Conservation (phyloP, 176 grass and related monocot species). For the Zea luxurians region DNA sequence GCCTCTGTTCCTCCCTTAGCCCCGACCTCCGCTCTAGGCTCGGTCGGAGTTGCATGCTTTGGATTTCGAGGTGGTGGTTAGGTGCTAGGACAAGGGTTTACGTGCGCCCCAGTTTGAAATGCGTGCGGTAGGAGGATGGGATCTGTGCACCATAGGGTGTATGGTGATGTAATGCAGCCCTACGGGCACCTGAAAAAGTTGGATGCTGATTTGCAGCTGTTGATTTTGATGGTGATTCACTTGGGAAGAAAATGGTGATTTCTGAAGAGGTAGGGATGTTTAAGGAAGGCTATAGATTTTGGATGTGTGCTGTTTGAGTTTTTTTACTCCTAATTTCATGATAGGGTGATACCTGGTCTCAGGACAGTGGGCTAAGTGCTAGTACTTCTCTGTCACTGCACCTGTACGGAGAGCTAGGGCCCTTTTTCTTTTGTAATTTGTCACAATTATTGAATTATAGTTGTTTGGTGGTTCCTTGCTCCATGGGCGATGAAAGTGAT, state of each 20-base stretch:
- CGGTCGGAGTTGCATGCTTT: background rate
- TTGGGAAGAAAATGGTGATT: background rate
- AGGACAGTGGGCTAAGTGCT: background rate
- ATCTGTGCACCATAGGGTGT: background rate
- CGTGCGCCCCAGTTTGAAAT: constrained; percentile 14
- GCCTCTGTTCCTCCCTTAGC: background rate
- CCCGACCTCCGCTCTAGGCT: background rate
- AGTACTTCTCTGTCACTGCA: background rate
- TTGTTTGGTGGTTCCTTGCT: background rate
- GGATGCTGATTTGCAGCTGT: background rate
- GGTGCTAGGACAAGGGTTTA: constrained; percentile 38
- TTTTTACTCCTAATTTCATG: constrained; percentile 4
- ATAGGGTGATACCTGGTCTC: background rate
- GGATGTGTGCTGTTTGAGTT: background rate
- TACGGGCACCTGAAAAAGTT: background rate
- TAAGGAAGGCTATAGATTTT: background rate
- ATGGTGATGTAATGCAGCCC: background rate
- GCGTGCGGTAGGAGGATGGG: background rate
- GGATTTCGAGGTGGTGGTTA: constrained; percentile 3
- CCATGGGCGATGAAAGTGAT: background rate
- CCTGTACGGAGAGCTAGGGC: background rate
- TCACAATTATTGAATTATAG: background rate
- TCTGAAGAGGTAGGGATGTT: background rate
- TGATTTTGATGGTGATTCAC: background rate
- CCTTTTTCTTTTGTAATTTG: background rate